Evolutionary conservation across 2,329 filamentous ascomycete genomes (phyloP), one percentile per base, ranked within the genome.

Genomic region (Fusarium sp.): DNA sequence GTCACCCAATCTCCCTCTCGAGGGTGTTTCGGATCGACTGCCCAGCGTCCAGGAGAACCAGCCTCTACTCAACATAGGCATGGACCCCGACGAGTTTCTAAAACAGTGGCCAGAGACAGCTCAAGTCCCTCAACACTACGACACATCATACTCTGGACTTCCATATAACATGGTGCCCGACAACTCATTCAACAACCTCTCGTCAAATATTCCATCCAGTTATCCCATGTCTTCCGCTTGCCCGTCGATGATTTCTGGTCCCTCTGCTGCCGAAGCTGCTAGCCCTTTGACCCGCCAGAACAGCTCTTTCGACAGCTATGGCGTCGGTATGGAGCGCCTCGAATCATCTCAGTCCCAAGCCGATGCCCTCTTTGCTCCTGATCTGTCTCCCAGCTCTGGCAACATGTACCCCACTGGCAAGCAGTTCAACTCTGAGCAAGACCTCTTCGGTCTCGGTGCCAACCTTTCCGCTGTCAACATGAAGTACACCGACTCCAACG

Each of bases 221-320:
- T 79, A 79, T 42, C 77, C 78, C 6, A 66, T 81, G 8, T 78
- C 81, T 3, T 84, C 85, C 2, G 77, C 78, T 7, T 85, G 82
- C 57, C 84, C 84, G 3, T 86, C 85, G 2, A 81, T 86, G 79
- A 80, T 83, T 33, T 86, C 84, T 6, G 83, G 80, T 1, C 80
- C 82, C 8, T 83, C 83, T 18, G 81, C 80, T 13, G 64, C 81
- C 7, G 85, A 85, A 40, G 80, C 78, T 1, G 63, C 80, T 6
- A 82, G 80, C 62, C 81, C 84, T 33, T 80, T 86, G 75, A 85
- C 83, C 15, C 81, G 85, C 43, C 81, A 84, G 63, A 85, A 83
- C 72, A 87, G 85, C 78, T 79, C 79, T 13, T 78, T 80, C 33
- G 78, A 82, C 52, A 79, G 80, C 70, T 73, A 69, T 47, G 61